Base-by-base conservation (phyloP, 345 rosid genomes). In the Corymbia maculata region DNA sequence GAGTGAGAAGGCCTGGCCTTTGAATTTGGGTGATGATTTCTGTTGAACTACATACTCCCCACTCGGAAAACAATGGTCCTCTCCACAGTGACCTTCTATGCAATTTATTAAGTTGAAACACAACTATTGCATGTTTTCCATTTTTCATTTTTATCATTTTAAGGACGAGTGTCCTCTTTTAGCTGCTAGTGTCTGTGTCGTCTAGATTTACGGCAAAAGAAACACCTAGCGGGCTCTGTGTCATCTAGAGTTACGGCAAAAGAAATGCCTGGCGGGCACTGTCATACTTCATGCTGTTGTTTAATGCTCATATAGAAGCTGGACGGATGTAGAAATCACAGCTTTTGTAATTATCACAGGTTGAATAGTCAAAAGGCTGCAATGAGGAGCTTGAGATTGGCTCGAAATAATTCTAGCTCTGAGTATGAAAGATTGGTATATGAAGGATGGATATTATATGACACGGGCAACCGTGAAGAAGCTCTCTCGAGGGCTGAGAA, bases 381-480 rank as follows among this genome's bases (percentile, higher is more conserved):
- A 12, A 95, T 96, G 98, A 93, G 94, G 85, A 94, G 97, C 88
- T 92, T 97, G 93, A 93, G 96, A 87, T 88, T 93, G 92, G 99
- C 99, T 15, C 92, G 93, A 91, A 95, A 96, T 87, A 87, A 90
- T 88, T 92, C 98, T 47, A 85, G 84, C 82, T 93, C 94, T 50
- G 95, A 96, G 88, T 95, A 96, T 1, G 99, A 98, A 91, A 93
- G 92, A 92, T 91, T 95, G 89, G 94, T 98, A 9, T 98, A 98
- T 70, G 99, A 98, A 92, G 99, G 99, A 61, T 98, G 99, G 99
- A 94, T 98, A 88, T 91, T 98, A 61, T 98, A 95, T 21, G 99
- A 98, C 91, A 93, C 94, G 79, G 98, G 98, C 61, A 89, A 96
- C 89, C 94, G 92, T 10, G 96, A 95, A 86, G 97, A 96, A 94